Evolutionary conservation across 768 basidiomycete species (phyloP).

Genomic region (Podaxis carcinomalis): DNA sequence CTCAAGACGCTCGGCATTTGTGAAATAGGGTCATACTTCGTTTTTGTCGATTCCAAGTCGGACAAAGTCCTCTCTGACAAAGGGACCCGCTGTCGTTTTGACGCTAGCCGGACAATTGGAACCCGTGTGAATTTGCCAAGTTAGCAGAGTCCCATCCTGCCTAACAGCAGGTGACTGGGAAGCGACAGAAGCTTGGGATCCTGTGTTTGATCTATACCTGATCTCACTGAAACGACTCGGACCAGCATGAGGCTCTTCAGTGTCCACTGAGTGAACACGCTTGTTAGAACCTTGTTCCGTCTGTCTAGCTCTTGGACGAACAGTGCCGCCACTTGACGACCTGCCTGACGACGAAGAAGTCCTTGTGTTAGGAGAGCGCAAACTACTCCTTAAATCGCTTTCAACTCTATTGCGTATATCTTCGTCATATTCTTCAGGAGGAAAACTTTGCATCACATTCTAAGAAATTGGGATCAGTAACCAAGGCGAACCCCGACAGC

Average conservation of each 20-base stretch:
- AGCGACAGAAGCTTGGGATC: background rate
- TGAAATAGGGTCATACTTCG: background rate
- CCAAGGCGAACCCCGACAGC: background rate
- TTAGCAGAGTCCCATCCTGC: background rate
- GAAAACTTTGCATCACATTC: constrained; percentile 1
- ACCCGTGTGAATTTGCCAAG: constrained; percentile 1
- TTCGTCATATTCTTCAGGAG: background rate
- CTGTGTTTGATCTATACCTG: background rate
- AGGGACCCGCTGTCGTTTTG: background rate
- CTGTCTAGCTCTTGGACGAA: background rate
- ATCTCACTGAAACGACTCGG: too few relatives aligned
- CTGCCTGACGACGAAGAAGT: background rate
- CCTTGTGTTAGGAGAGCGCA: background rate
- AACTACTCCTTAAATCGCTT: background rate
- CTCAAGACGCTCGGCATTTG: background rate
- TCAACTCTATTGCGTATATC: background rate
- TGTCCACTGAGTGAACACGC: background rate
- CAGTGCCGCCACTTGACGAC: constrained; percentile 1
- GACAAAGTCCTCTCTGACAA: background rate
- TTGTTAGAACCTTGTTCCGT: background rate
- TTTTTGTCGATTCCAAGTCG: background rate
- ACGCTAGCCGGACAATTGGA: background rate
- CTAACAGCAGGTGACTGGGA: background rate
- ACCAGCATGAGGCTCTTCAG: background rate
- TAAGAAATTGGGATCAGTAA: background rate